These are phyloP conservation scores for Xylariaceae sp. DNA, from an alignment of 2,329 filamentous ascomycete species.

Conservation along the genomic window DNA sequence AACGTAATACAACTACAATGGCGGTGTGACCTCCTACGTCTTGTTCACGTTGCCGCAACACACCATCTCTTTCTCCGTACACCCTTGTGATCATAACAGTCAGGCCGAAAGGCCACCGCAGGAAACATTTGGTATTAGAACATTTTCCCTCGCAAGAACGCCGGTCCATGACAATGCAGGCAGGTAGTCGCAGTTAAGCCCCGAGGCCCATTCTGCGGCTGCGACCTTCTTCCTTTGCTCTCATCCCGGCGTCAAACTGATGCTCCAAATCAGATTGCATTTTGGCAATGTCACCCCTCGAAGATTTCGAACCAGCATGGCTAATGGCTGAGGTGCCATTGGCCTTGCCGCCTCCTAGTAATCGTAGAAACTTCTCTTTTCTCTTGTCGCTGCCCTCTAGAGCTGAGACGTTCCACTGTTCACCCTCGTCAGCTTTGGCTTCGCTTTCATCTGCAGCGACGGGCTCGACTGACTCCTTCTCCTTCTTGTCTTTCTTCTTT, in stretches of 20 bases:
- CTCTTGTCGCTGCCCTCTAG: conserved; percentile 50
- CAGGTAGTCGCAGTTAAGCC: conserved; percentile 31
- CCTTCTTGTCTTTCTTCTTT: conserved; percentile 25
- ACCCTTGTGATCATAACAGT: neutral
- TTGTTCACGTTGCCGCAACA: no score
- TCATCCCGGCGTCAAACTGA: conserved; percentile 57
- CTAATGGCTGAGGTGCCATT: conserved; percentile 20
- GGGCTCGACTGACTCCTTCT: conserved; percentile 23
- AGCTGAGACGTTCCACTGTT: conserved; percentile 52
- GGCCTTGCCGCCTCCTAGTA: conserved; percentile 52
- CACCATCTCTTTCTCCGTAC: neutral
- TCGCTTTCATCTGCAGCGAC: conserved; percentile 21
- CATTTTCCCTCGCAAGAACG: conserved; percentile 14
- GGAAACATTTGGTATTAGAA: conserved; percentile 20
- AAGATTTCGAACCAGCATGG: conserved; percentile 12
- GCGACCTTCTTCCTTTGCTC: conserved; percentile 52
- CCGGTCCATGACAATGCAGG: neutral
- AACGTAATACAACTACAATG: no score
- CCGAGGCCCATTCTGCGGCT: conserved; percentile 52
- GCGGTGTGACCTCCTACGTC: no score
- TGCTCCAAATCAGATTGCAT: conserved; percentile 52
- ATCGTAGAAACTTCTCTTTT: conserved; percentile 55
- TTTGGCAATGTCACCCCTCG: conserved; percentile 26
- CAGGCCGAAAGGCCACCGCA: neutral
- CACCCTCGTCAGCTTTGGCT: conserved; percentile 28